These are phyloP conservation scores for Candida sithepensis DNA, from an alignment of 805 yeast genomes.

Conservation along the genomic window DNA sequence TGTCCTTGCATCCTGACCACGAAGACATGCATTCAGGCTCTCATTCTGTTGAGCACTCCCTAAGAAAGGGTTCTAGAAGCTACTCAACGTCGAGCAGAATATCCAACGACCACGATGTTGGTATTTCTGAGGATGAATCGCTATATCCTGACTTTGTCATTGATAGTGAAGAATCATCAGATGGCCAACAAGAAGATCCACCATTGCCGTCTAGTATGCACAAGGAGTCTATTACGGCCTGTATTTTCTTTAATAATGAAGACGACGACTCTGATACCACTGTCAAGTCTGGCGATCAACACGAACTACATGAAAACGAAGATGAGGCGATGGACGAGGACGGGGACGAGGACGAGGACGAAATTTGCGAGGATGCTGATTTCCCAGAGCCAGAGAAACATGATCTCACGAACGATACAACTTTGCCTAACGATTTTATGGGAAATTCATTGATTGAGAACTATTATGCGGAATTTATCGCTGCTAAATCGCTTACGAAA, in stretches of 20 bases:
- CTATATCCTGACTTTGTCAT: not conserved
- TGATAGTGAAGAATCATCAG: not conserved
- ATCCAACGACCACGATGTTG: not conserved
- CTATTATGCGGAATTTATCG: conserved; percentile 2
- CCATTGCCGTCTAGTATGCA: not conserved
- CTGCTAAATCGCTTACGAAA: not conserved
- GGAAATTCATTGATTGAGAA: not conserved
- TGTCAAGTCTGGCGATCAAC: too few species aligned
- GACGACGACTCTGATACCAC: too few species aligned
- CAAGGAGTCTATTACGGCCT: too few species aligned
- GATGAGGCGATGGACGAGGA: not conserved
- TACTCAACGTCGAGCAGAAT: not conserved
- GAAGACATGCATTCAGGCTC: not conserved
- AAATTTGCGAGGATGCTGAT: conserved; percentile 3
- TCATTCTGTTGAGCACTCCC: not conserved
- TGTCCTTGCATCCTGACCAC: not conserved
- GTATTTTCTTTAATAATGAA: too few species aligned
- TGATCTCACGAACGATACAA: conserved; percentile 6
- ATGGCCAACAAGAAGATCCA: not conserved
- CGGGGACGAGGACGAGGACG: conserved; percentile 6
- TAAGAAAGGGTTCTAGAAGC: not conserved
- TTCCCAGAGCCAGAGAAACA: conserved; percentile 3
- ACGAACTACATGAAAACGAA: not conserved
- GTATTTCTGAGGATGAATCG: not conserved
- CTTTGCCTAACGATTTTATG: conserved; percentile 3